These are phyloP conservation scores for Camellia granthamiana DNA, from an alignment of 148 eudicot genomes.

Conservation along the genomic window DNA sequence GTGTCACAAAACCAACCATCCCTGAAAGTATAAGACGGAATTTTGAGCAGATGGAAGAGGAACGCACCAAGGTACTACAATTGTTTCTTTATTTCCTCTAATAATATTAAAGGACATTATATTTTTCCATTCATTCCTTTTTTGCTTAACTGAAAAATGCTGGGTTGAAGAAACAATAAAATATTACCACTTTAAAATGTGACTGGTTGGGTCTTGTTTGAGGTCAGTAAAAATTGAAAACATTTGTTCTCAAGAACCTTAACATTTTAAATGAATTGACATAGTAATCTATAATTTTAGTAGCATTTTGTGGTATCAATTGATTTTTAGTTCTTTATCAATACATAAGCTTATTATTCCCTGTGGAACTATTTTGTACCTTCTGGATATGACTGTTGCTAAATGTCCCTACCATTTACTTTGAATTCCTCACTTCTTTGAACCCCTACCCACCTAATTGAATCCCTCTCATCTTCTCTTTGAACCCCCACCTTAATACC, in stretches of 20 bases:
- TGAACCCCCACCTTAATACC: too few species aligned
- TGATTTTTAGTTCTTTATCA: neutral
- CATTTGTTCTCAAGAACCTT: neutral
- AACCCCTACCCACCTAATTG: too few species aligned
- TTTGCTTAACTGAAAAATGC: neutral
- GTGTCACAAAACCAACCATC: conserved; percentile 92
- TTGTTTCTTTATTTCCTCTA: too few species aligned
- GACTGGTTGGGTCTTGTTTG: neutral
- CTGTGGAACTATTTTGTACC: neutral
- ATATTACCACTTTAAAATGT: neutral
- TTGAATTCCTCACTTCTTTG: too few species aligned
- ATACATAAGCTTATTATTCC: neutral
- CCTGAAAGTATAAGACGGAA: conserved; percentile 77
- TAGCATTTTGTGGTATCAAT: too few species aligned
- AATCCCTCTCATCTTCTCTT: too few species aligned
- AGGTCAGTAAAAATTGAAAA: neutral
- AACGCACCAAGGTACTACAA: conserved; percentile 78
- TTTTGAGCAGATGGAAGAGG: conserved; percentile 97
- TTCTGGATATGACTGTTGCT: too few species aligned
- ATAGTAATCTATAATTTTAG: neutral
- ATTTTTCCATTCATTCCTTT: neutral
- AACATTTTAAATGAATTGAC: neutral
- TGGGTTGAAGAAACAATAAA: conserved; percentile 2
- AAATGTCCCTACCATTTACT: too few species aligned
- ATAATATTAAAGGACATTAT: too few species aligned